Evolutionary conservation across 805 yeast genomes (phyloP).

Genomic region (Pichia californica): DNA sequence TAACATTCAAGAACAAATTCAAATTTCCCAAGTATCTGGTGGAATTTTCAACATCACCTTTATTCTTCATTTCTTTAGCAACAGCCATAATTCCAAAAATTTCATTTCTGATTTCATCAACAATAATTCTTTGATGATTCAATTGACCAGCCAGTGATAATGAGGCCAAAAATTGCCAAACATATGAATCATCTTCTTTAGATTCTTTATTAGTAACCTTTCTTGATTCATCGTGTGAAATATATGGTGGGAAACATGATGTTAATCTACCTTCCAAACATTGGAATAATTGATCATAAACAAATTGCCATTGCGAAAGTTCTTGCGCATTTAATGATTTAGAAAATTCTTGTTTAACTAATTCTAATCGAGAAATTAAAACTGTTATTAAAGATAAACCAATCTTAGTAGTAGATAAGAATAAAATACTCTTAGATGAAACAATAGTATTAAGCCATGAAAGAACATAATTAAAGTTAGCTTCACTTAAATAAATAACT

Average conservation of each 20-base stretch:
- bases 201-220: constrained; percentile 31
- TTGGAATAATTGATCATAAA: constrained; percentile 78
- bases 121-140: constrained; percentile 87
- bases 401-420: constrained; percentile 65
- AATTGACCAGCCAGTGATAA: constrained; percentile 85
- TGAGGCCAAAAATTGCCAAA: constrained; percentile 96
- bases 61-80: constrained; percentile 45
- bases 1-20: constrained; percentile 88
- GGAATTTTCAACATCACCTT: constrained; percentile 40
- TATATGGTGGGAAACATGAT: constrained; percentile 72
- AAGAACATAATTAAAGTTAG: constrained; percentile 72
- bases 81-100: constrained; percentile 81
- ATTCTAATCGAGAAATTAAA: constrained; percentile 85
- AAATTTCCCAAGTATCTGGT: constrained; percentile 60
- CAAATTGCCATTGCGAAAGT: constrained; percentile 64
- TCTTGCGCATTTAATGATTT: constrained; percentile 45
- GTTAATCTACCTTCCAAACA: constrained; percentile 72
- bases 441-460: constrained; percentile 66
- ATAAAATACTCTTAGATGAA: constrained; percentile 60
- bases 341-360: constrained; percentile 74
- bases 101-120: constrained; percentile 89
- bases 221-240: constrained; percentile 26
- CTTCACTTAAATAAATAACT: constrained; percentile 77
- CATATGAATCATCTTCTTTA: constrained; percentile 66
- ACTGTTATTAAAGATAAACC: constrained; percentile 87